Base-by-base conservation (phyloP, 2,329 filamentous ascomycete species). In the Passalora sequoiae region DNA sequence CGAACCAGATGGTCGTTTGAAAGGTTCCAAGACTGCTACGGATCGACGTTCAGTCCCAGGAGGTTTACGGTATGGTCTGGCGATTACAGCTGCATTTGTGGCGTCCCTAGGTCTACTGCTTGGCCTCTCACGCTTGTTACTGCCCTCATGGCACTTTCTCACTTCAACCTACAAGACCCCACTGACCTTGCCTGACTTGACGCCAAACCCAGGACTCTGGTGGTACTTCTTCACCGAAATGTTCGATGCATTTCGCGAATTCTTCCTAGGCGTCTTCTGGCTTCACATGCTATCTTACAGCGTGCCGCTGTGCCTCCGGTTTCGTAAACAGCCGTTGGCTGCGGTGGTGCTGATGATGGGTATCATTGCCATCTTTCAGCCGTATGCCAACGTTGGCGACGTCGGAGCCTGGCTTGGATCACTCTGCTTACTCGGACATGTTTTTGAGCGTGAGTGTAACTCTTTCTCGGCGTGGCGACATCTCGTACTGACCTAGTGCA, bases 181-280 rank as follows among this genome's bases (percentile, higher is more conserved):
- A 57, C 76, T 98, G 27, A 81, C 92, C 1, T 77, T 98, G 2
- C 87, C 89, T 6, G 92, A 98, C 62, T 75, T 98, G 29, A 94
- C 91, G 0, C 92, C 92, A 9, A 98, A 97, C 54, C 85, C 94
- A 21, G 92, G 92, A 1, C 74, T 98, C 1, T 98, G 92, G 92
- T 98, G 92, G 92, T 98, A 98, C 68, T 98, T 98, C 69, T 97
- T 98, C 63, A 94, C 94, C 55, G 91, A 98, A 64, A 98, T 98
- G 81, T 98, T 98, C 64, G 92, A 98, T 68, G 91, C 89, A 1
- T 98, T 98, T 75, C 80, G 92, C 28, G 83, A 85, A 56, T 98
- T 98, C 74, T 98, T 97, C 74, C 78, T 98, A 3, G 92, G 86
- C 42, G 89, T 98, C 37, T 98, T 98, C 70, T 97, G 94, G 89